These are phyloP conservation scores for Tephrocybe rancida DNA, from an alignment of 768 basidiomycete genomes.

Conservation along the genomic window DNA sequence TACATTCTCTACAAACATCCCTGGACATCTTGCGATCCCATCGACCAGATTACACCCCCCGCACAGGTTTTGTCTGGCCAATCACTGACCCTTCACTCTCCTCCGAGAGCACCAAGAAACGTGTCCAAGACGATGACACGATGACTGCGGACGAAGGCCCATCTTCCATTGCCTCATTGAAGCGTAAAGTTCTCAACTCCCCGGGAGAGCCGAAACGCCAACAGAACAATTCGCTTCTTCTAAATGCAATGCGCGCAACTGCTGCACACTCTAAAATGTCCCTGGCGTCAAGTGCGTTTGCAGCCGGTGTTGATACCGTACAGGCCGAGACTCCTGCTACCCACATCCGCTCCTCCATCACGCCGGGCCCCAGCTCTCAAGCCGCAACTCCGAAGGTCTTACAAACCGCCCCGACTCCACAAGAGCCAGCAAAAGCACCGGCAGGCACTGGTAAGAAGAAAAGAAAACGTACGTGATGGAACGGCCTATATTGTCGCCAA, in stretches of 20 bases:
- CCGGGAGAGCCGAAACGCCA: conserved; percentile 49
- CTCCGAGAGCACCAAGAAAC: conserved; percentile 44
- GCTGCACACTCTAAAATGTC: conserved; percentile 66
- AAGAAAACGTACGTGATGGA: conserved; percentile 64
- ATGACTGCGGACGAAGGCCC: conserved; percentile 12
- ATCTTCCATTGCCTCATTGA: conserved; percentile 23
- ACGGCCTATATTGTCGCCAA: conserved; percentile 2
- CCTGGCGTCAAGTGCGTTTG: conserved; percentile 42
- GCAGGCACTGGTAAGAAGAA: conserved; percentile 69
- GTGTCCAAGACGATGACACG: conserved; percentile 27
- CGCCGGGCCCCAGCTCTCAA: conserved; percentile 40
- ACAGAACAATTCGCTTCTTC: conserved; percentile 68
- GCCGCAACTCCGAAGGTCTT: conserved; percentile 35
- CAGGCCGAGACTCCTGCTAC: conserved; percentile 35
- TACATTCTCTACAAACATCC: conserved; percentile 75
- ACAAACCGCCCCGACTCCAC: conserved; percentile 32
- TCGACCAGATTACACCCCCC: conserved; percentile 82
- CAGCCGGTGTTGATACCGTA: conserved; percentile 29
- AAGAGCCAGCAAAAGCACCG: conserved; percentile 50
- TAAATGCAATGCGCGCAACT: conserved; percentile 81
- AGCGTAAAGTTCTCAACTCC: conserved; percentile 21
- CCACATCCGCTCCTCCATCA: conserved; percentile 37
- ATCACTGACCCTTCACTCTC: conserved; percentile 59
- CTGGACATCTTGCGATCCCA: conserved; percentile 72
- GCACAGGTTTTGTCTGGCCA: conserved; percentile 86